These are phyloP conservation scores for Penicillium sp. DNA, from an alignment of 2,329 filamentous ascomycete genomes.

Conservation along the genomic window DNA sequence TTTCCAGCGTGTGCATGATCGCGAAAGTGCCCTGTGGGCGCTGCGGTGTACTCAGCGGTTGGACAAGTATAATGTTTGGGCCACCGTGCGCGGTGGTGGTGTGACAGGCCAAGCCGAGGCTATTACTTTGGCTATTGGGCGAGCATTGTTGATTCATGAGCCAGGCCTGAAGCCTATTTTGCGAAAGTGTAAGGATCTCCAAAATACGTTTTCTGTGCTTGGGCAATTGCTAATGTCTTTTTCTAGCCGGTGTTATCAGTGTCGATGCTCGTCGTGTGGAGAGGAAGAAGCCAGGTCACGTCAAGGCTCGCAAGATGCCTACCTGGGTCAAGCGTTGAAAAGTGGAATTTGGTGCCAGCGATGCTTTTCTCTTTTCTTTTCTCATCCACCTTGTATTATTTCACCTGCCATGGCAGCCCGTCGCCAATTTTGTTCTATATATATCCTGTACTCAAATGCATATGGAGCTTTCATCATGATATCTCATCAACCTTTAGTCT, in stretches of 20 bases:
- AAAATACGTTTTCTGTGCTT: not conserved
- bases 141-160: constrained; percentile 86
- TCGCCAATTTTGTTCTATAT: constrained; percentile 29
- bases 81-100: constrained; percentile 78
- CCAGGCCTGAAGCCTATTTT: constrained; percentile 85
- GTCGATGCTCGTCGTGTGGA: constrained; percentile 90
- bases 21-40: constrained; percentile 92
- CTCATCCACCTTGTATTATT: constrained; percentile 31
- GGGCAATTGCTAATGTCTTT: constrained; percentile 21
- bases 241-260: constrained; percentile 82
- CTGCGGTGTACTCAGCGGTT: constrained; percentile 77
- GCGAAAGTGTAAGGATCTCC: constrained; percentile 72
- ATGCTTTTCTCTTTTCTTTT: constrained; percentile 22
- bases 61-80: constrained; percentile 98
- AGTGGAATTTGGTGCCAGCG: constrained; percentile 11
- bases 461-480: constrained; percentile 20
- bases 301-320: constrained; percentile 98
- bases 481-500: not conserved
- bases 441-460: constrained; percentile 33
- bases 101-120: constrained; percentile 95
- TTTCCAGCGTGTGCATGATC: constrained; percentile 87
- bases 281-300: constrained; percentile 93
- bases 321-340: constrained; percentile 86
- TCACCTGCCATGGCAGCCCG: constrained; percentile 21
- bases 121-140: constrained; percentile 83